Evolutionary conservation across 768 basidiomycete species (phyloP).

Genomic region (Tephrocybe sp.): DNA sequence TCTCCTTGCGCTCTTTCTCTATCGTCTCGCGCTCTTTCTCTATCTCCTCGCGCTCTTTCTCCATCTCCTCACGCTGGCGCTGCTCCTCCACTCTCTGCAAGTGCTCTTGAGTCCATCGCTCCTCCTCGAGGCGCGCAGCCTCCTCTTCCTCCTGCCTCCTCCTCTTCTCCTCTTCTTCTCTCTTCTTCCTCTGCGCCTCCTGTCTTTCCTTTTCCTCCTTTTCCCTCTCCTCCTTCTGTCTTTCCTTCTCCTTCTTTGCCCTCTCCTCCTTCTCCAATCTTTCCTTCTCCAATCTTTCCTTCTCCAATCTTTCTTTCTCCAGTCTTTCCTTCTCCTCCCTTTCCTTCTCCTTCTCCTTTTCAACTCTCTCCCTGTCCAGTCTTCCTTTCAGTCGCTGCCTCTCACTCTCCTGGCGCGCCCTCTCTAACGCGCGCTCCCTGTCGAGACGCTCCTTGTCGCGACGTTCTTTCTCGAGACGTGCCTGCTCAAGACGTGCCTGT

Average conservation of each 20-base stretch:
- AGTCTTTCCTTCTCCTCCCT: neutral
- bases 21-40: neutral
- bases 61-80: neutral
- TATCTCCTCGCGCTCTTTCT: neutral
- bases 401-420: neutral
- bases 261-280: neutral
- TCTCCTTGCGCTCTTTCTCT: neutral
- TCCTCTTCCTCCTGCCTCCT: neutral
- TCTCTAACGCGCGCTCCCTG: too few species aligned
- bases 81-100: neutral
- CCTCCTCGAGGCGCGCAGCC: neutral
- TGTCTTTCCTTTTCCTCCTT: neutral
- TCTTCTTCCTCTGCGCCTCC: neutral
- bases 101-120: neutral
- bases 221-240: neutral
- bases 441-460: too few species aligned
- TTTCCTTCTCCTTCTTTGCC: neutral
- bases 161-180: neutral
- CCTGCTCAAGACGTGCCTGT: neutral
- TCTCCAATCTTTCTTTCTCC: neutral
- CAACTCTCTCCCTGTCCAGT: neutral
- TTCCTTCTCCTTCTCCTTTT: conserved; percentile 2
- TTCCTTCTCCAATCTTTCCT: neutral
- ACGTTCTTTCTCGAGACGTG: neutral
- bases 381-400: neutral